Percentiles rank a stretch among this genome's conserved stretches.
phyloP scores from a whole-genome alignment of 768 basidiomycete genomes.

The Boletus subcaerulescens region DNA sequence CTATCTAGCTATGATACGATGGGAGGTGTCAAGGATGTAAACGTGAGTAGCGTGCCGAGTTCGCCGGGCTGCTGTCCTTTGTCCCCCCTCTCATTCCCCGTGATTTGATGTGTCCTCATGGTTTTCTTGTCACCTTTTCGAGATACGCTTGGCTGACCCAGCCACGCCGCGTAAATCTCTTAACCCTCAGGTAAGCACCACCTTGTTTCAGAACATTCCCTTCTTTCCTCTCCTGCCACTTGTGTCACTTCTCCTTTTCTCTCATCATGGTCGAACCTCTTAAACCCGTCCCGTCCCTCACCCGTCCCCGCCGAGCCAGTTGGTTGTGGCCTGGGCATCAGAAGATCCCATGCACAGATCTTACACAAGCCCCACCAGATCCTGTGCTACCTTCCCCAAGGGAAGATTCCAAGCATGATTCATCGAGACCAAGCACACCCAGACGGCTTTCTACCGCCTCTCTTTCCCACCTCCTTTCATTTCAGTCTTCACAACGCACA shows the following conservation, averaged over 20 bases:
- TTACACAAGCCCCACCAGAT: conserved; percentile 11
- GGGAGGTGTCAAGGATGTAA: conserved; percentile 27
- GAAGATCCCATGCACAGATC: conserved; percentile 20
- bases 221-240: conserved; percentile 8
- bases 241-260: conserved; percentile 2
- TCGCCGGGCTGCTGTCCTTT: conserved; percentile 14
- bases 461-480: conserved; percentile 25
- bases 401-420: conserved; percentile 11
- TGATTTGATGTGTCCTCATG: conserved; percentile 11
- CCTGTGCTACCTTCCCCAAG: conserved; percentile 14
- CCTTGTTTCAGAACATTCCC: conserved; percentile 11
- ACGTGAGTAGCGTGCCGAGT: conserved; percentile 25
- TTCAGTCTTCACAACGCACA: conserved; percentile 17
- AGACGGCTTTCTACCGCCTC: conserved; percentile 23
- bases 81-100: not conserved
- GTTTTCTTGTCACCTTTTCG: conserved; percentile 22
- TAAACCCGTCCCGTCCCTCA: not conserved
- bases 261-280: conserved; percentile 24
- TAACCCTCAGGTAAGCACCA: conserved; percentile 31
- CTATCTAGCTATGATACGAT: conserved; percentile 13
- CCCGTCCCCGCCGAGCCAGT: conserved; percentile 23
- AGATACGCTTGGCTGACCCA: conserved; percentile 28
- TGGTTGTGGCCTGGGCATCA: conserved; percentile 30
- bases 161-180: conserved; percentile 28
- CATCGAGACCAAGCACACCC: conserved; percentile 22